These are phyloP conservation scores for Tuber borchii DNA, from an alignment of 495 filamentous ascomycete species.

Conservation along the genomic window DNA sequence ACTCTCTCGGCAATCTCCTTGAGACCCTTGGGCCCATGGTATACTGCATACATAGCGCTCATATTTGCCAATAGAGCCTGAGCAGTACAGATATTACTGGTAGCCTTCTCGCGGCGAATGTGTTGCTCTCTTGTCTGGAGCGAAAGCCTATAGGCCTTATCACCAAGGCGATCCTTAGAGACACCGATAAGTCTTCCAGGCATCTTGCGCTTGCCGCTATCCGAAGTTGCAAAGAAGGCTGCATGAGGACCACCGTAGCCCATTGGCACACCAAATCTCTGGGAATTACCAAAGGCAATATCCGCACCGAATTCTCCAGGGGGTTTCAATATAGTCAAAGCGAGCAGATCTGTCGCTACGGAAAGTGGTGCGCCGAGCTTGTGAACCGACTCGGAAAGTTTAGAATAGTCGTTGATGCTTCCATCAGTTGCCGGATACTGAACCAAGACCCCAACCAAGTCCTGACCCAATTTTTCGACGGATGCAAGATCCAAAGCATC, in stretches of 20 bases:
- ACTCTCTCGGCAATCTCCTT: slow-evolving; percentile 76
- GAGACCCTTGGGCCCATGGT: slow-evolving; percentile 83
- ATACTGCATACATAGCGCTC: slow-evolving; percentile 95
- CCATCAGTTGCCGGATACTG: slow-evolving; percentile 94
- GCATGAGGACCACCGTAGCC: slow-evolving; percentile 94
- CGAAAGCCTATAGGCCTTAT: slow-evolving; percentile 77
- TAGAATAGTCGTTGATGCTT: slow-evolving; percentile 66
- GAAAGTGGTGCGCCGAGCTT: slow-evolving; percentile 72
- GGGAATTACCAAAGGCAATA: slow-evolving; percentile 93
- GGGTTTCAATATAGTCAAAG: slow-evolving; percentile 80
- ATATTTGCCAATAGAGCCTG: slow-evolving; percentile 95
- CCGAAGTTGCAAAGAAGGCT: slow-evolving; percentile 89
- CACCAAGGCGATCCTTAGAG: slow-evolving; percentile 83
- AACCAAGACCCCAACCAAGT: slow-evolving; percentile 82
- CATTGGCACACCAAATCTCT: slow-evolving; percentile 88
- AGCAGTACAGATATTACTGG: slow-evolving; percentile 97
- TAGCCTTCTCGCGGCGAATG: slow-evolving; percentile 95
- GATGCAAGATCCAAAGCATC: slow-evolving; percentile 60
- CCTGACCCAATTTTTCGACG: slow-evolving; percentile 63
- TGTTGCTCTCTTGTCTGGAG: slow-evolving; percentile 96
- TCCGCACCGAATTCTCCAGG: slow-evolving; percentile 96
- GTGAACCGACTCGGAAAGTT: slow-evolving; percentile 71
- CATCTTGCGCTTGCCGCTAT: slow-evolving; percentile 94
- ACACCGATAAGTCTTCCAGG: slow-evolving; percentile 88
- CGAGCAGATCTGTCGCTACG: slow-evolving; percentile 85